Evolutionary conservation across 1,139 yeast genomes (phyloP).

Genomic region (Hyphopichia khmerensis): DNA sequence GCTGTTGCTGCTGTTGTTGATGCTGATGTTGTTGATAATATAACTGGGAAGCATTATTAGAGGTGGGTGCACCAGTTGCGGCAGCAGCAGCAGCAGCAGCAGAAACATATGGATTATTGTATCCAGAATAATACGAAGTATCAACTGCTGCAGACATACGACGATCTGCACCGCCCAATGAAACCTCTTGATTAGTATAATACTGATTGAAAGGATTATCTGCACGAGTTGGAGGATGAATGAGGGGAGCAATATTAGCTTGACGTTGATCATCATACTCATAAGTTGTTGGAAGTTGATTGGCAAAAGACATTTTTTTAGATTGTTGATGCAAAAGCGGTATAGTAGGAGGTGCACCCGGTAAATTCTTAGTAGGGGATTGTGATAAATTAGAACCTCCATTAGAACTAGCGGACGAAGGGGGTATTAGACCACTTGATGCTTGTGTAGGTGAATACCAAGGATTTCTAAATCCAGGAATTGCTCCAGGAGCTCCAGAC

Average conservation of each 20-base stretch:
- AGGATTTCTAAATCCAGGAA: conserved; percentile 45
- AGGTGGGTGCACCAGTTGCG: conserved; percentile 1
- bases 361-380: conserved; percentile 29
- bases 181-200: conserved; percentile 41
- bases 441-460: conserved; percentile 37
- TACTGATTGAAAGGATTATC: conserved; percentile 50
- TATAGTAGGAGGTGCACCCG: conserved; percentile 7
- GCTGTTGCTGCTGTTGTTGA: conserved; percentile 4
- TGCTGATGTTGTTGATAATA: conserved; percentile 8
- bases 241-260: conserved; percentile 22
- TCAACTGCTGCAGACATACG: conserved; percentile 48
- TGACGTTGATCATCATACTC: conserved; percentile 33
- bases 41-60: conserved; percentile 6
- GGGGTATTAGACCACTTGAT: conserved; percentile 8
- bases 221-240: conserved; percentile 48
- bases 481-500: conserved; percentile 6
- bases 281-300: conserved; percentile 52
- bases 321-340: conserved; percentile 30
- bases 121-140: conserved; percentile 14
- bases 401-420: conserved; percentile 1
- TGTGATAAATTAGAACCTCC: conserved; percentile 16
- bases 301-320: conserved; percentile 41
- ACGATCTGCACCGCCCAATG: conserved; percentile 31
- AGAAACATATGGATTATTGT: background rate
- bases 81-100: background rate